Evolutionary conservation across 352 stramenopile genomes (phyloP), one percentile per base, ranked within the genome.

Genomic region (Pythium periplocum): DNA sequence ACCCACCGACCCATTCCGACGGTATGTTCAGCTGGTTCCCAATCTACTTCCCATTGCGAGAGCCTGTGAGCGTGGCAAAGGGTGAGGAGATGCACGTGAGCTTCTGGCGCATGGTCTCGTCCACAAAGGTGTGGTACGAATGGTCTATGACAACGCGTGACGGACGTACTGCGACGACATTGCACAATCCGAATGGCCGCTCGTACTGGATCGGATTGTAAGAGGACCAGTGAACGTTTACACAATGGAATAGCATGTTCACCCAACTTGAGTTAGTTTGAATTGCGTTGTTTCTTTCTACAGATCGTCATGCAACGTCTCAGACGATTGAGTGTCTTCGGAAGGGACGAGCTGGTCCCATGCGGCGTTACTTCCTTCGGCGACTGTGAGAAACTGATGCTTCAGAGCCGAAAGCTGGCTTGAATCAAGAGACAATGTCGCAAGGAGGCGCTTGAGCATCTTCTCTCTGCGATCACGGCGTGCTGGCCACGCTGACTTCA

Each of bases 1-100:
- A 96, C 44, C 97, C 97, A 3, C 57, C 73, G 37, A 97, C 87
- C 30, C 96, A 98, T 71, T 98, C 95, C 7, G 77, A 92, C 52
- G 93, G 95, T 40, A 99, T 99, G 97, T 99, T 99, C 69, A 98
- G 87, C 51, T 99, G 97, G 97, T 99, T 99, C 73, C 97, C 97
- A 30, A 86, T 99, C 48, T 99, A 96, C 68, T 98, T 99, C 64
- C 97, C 97, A 9, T 69, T 99, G 31, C 81, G 81, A 4, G 68
- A 93, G 31, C 97, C 97, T 0, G 51, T 98, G 35, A 64, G 69
- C 41, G 83, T 98, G 47, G 73, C 77, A 40, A 65, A 83, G 36
- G 79, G 80, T 12, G 83, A 96, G 38, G 76, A 71, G 32, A 55
- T 99, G 0, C 68, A 78, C 11, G 89, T 96, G 38, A 83, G 86